Evolutionary conservation across 2,329 filamentous ascomycete genomes (phyloP).

Genomic region (Colletotrichum costaricense): DNA sequence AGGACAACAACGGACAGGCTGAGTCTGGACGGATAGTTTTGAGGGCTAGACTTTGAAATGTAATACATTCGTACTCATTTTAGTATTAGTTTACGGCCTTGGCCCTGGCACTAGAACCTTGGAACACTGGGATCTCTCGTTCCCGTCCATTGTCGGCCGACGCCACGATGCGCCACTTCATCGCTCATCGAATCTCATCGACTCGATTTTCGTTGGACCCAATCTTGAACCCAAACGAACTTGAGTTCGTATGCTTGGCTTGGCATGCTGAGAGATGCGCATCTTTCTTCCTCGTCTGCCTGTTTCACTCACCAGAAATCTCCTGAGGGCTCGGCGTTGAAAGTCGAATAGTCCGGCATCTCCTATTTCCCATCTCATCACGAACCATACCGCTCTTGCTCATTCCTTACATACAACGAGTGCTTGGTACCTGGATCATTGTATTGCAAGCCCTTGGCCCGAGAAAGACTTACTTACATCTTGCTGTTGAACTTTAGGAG

Average conservation of each 20-base stretch:
- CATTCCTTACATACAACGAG: no score
- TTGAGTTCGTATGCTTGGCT: neutral
- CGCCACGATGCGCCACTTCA: neutral
- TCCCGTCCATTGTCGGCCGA: neutral
- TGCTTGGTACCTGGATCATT: no score
- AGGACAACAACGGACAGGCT: neutral
- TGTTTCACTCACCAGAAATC: neutral
- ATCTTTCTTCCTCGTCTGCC: neutral
- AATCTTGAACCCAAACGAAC: neutral
- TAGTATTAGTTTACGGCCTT: neutral
- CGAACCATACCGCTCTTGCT: neutral
- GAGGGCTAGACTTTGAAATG: neutral
- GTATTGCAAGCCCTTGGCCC: no score
- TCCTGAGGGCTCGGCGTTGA: neutral
- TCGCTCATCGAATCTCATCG: neutral
- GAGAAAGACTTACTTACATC: no score
- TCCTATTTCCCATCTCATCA: neutral
- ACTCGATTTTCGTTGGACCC: neutral
- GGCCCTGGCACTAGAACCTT: neutral
- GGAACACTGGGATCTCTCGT: neutral
- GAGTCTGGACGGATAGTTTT: neutral
- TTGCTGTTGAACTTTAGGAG: no score
- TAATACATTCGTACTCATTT: neutral
- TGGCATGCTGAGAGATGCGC: conserved; percentile 3
- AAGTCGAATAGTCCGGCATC: neutral